phyloP scores from a whole-genome alignment of 306 rosid species.

The Begonia fuchsioides region DNA sequence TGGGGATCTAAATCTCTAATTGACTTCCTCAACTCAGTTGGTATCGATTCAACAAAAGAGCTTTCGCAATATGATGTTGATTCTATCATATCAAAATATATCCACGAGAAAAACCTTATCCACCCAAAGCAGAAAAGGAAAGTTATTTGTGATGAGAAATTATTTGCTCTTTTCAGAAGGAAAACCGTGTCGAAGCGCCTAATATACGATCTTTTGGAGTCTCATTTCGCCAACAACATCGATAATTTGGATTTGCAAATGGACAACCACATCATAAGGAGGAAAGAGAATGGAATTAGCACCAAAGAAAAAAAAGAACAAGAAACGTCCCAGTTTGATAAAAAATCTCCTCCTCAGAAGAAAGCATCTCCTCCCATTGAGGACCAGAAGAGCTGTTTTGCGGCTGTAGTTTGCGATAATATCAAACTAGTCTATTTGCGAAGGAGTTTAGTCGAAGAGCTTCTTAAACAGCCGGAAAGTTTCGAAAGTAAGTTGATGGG shows the following conservation, averaged over 20 bases:
- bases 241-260: constrained; percentile 5
- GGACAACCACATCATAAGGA: constrained; percentile 6
- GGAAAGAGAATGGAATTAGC: constrained; percentile 9
- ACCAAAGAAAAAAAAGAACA: constrained; percentile 8
- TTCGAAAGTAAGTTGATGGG: constrained; percentile 36
- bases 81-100: constrained; percentile 30
- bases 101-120: constrained; percentile 32
- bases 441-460: constrained; percentile 38
- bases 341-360: constrained; percentile 12
- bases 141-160: constrained; percentile 36
- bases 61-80: constrained; percentile 20
- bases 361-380: constrained; percentile 8
- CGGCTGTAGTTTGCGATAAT: constrained; percentile 23
- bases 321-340: constrained; percentile 8
- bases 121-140: constrained; percentile 20
- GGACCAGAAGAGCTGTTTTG: constrained; percentile 17
- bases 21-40: constrained; percentile 45
- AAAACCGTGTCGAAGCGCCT: constrained; percentile 12
- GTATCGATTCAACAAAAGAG: constrained; percentile 26
- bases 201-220: constrained; percentile 21
- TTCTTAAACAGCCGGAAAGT: constrained; percentile 27
- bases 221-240: constrained; percentile 26
- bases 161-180: constrained; percentile 36
- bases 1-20: constrained; percentile 61
- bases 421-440: constrained; percentile 37